phyloP scores from a whole-genome alignment of 352 stramenopile species.

The Phytophthora pluvialis region DNA sequence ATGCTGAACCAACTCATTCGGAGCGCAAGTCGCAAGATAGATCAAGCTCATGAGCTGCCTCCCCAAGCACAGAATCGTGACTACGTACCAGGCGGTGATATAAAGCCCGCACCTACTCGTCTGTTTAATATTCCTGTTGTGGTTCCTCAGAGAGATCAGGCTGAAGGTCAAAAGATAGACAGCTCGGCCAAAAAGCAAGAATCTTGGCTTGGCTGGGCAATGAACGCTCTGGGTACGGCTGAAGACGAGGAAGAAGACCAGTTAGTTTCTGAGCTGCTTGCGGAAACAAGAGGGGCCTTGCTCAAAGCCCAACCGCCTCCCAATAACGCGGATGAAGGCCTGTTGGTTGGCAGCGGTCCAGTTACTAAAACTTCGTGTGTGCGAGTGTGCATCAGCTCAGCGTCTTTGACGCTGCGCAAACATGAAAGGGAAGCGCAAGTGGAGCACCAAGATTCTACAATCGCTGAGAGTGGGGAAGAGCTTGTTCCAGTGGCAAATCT shows the following conservation, averaged over 20 bases:
- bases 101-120: not conserved
- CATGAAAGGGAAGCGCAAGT: constrained; percentile 40
- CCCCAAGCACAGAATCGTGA: not conserved
- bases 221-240: constrained; percentile 56
- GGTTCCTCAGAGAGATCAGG: not conserved
- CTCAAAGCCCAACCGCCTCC: constrained; percentile 30
- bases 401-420: constrained; percentile 70
- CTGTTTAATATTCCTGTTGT: not conserved
- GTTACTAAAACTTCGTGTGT: constrained; percentile 48
- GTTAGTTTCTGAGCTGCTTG: constrained; percentile 71
- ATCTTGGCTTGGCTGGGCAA: constrained; percentile 78
- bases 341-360: constrained; percentile 19
- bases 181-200: constrained; percentile 22
- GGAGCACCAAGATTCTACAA: constrained; percentile 22
- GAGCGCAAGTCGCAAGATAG: constrained; percentile 43
- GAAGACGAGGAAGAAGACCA: constrained; percentile 73
- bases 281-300: constrained; percentile 65
- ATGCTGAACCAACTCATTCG: constrained; percentile 80
- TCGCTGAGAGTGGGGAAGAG: constrained; percentile 42
- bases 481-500: constrained; percentile 85
- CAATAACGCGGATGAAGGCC: constrained; percentile 24
- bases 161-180: constrained; percentile 7
- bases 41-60: constrained; percentile 17
- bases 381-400: constrained; percentile 63
- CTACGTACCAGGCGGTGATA: not conserved